Evolutionary conservation across 139 green algal genomes (phyloP).

Genomic region (Coccomyxa sp.): DNA sequence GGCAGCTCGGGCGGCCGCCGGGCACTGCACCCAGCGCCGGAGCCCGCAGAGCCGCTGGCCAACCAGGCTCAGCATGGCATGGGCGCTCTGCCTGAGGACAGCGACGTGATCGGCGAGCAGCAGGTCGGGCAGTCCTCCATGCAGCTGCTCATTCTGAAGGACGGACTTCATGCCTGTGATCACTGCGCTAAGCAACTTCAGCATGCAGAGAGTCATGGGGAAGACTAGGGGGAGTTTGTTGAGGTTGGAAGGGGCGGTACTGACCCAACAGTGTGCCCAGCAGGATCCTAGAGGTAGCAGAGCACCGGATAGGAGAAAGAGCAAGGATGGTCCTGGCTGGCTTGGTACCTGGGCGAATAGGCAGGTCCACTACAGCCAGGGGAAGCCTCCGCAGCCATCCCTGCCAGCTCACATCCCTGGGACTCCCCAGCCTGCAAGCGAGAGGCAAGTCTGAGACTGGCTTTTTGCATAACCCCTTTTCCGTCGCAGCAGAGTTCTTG

Average conservation of each 20-base stretch:
- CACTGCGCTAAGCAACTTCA: not conserved
- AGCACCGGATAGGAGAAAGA: not conserved
- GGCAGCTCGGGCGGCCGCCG: not conserved
- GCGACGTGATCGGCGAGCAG: no score
- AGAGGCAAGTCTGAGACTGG: no score
- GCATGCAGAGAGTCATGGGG: not conserved
- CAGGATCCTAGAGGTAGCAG: not conserved
- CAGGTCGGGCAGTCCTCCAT: no score
- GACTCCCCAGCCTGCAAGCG: not conserved
- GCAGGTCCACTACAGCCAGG: slow-evolving; percentile 1
- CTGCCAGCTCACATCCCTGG: not conserved
- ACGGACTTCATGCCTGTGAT: no score
- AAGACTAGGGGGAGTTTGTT: not conserved
- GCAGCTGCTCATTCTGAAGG: not conserved
- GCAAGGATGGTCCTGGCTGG: not conserved
- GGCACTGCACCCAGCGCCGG: not conserved
- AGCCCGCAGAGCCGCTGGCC: not conserved
- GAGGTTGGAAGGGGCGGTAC: not conserved
- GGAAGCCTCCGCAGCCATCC: not conserved
- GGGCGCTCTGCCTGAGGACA: no score
- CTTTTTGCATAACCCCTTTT: no score
- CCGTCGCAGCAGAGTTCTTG: no score
- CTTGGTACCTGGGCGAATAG: slow-evolving; percentile 11
- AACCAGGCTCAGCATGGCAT: no score
- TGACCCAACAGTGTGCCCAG: not conserved